Base-by-base conservation (phyloP, 345 rosid species). In the Eucalyptus guilfoylei region DNA sequence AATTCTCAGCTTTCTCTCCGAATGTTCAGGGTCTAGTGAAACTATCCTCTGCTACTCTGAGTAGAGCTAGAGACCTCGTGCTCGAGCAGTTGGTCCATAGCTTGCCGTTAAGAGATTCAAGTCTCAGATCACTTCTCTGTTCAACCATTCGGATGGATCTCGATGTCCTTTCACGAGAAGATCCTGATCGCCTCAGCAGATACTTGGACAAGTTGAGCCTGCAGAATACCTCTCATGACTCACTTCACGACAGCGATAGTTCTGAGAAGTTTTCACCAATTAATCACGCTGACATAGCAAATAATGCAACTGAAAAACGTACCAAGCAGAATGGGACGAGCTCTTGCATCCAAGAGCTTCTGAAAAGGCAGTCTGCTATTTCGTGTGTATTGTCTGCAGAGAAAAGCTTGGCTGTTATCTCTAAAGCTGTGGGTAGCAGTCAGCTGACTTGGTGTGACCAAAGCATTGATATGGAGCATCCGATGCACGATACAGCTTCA, bases 31-130 rank as follows among this genome's bases (percentile, higher is more conserved):
- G 99, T 88, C 91, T 97, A 69, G 96, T 92, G 85, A 91, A 91
- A 94, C 69, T 97, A 40, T 96, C 99, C 32, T 91, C 91, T 49
- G 90, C 34, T 87, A 92, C 93, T 88, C 96, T 97, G 44, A 85
- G 50, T 62, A 90, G 89, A 44, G 97, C 91, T 16, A 93, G 94
- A 89, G 92, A 87, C 23, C 89, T 95, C 89, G 92, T 94, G 5
- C 86, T 86, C 10, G 94, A 92, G 88, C 94, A 95, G 89, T 88
- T 95, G 89, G 87, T 93, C 87, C 94, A 89, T 76, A 89, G 91
- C 89, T 94, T 95, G 50, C 92, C 95, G 6, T 89, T 96, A 90
- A 97, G 96, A 90, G 96, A 94, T 89, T 91, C 92, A 55, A 96
- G 95, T 93, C 95, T 95, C 86, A 92, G 86, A 92, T 96, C 94